Evolutionary conservation across 2,329 filamentous ascomycete genomes (phyloP).

Genomic region (Talaromyces marneffei): DNA sequence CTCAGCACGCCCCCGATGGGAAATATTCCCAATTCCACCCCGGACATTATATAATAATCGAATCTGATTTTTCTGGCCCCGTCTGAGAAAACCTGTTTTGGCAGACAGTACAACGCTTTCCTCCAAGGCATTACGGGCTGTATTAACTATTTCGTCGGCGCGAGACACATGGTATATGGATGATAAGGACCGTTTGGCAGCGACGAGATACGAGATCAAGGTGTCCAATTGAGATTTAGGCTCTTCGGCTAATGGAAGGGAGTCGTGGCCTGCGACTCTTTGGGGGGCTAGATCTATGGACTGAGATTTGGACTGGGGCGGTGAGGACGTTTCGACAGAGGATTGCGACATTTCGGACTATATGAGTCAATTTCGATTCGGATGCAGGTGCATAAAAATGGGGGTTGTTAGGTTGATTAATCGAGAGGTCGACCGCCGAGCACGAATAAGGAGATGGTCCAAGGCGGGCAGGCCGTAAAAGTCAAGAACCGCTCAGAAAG

Average conservation of each 20-base stretch:
- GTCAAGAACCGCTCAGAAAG: background rate
- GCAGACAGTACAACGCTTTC: slow-evolving; percentile 69
- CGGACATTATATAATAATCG: slow-evolving; percentile 40
- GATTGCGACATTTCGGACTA: slow-evolving; percentile 12
- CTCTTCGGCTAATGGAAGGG: slow-evolving; percentile 13
- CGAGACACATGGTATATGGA: slow-evolving; percentile 77
- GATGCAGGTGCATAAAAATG: background rate
- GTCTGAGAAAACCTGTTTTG: slow-evolving; percentile 61
- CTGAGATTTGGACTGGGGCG: background rate
- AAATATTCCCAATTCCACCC: slow-evolving; percentile 39
- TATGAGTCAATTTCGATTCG: background rate
- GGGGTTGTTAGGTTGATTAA: background rate
- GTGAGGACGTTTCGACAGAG: slow-evolving; percentile 3
- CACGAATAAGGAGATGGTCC: background rate
- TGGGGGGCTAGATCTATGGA: background rate
- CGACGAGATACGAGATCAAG: slow-evolving; percentile 76
- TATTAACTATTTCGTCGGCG: slow-evolving; percentile 77
- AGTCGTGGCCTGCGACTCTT: background rate
- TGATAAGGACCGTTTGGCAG: slow-evolving; percentile 79
- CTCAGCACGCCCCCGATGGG: slow-evolving; percentile 37
- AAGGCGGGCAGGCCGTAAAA: background rate
- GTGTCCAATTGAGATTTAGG: slow-evolving; percentile 55
- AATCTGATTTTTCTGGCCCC: slow-evolving; percentile 51
- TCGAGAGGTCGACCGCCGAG: background rate
- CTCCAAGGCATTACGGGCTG: slow-evolving; percentile 69